Percentiles rank a stretch among this genome's conserved stretches.
These are phyloP conservation scores for Brasilioporus rufonigricans DNA, from an alignment of 768 basidiomycete species.

Conservation along the genomic window DNA sequence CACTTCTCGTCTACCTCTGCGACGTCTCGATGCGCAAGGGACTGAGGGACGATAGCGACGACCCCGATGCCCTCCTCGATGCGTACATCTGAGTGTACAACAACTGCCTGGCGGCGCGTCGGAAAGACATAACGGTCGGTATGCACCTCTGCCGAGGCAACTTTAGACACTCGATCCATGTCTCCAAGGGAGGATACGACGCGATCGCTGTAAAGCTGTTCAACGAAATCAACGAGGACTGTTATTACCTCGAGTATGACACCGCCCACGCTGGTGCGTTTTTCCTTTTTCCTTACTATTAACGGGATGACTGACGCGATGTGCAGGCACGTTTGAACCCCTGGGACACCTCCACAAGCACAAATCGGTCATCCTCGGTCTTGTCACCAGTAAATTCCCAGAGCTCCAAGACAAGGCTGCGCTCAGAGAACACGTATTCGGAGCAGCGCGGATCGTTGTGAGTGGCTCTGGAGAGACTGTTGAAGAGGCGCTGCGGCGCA, in stretches of 20 bases:
- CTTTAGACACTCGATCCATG: slow-evolving; percentile 34
- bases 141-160: slow-evolving; percentile 45
- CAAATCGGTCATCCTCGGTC: slow-evolving; percentile 42
- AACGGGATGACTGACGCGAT: background rate
- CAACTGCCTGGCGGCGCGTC: slow-evolving; percentile 36
- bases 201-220: slow-evolving; percentile 44
- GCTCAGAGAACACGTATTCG: slow-evolving; percentile 39
- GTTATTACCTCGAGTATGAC: slow-evolving; percentile 49
- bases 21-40: slow-evolving; percentile 50
- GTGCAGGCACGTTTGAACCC: slow-evolving; percentile 31
- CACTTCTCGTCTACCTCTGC: slow-evolving; percentile 62
- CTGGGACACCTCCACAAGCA: slow-evolving; percentile 31
- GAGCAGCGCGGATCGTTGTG: slow-evolving; percentile 44
- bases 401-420: slow-evolving; percentile 41
- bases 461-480: slow-evolving; percentile 35
- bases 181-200: slow-evolving; percentile 47
- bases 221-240: slow-evolving; percentile 42
- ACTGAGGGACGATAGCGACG: slow-evolving; percentile 58
- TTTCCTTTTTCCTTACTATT: too few species aligned
- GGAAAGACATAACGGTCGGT: slow-evolving; percentile 39
- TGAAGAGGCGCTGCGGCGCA: slow-evolving; percentile 38
- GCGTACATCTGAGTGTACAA: slow-evolving; percentile 48
- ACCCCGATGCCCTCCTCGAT: slow-evolving; percentile 63
- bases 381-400: slow-evolving; percentile 44
- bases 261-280: slow-evolving; percentile 42